phyloP scores from a whole-genome alignment of 2,329 filamentous ascomycete genomes.

The Emergomyces pasteurianus region DNA sequence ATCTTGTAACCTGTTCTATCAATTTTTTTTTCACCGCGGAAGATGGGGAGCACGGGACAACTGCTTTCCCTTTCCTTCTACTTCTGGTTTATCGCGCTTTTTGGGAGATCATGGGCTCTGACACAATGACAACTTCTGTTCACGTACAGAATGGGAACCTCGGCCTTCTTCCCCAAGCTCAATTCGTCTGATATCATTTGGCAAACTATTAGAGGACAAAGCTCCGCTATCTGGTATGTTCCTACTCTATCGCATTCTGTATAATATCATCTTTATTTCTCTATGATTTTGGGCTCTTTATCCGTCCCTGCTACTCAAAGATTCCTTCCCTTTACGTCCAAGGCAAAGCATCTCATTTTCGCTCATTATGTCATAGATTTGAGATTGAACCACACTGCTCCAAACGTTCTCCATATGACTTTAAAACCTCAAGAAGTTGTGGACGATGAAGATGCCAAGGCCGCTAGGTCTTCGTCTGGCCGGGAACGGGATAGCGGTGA shows the following conservation, averaged over 20 bases:
- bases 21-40: background rate
- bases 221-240: slow-evolving; percentile 65
- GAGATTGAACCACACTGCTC: slow-evolving; percentile 58
- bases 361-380: slow-evolving; percentile 48
- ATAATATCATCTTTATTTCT: background rate
- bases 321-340: background rate
- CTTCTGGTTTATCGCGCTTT: background rate
- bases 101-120: background rate
- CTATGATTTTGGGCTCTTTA: background rate
- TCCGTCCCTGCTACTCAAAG: background rate
- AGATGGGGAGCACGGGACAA: background rate
- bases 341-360: background rate
- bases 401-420: slow-evolving; percentile 91
- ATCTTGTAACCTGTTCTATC: background rate
- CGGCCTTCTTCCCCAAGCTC: slow-evolving; percentile 76
- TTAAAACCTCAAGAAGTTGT: slow-evolving; percentile 74
- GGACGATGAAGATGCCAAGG: slow-evolving; percentile 66
- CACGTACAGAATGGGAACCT: slow-evolving; percentile 62
- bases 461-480: slow-evolving; percentile 42
- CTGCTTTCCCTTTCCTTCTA: background rate
- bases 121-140: background rate
- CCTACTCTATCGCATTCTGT: background rate
- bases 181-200: slow-evolving; percentile 85
- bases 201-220: slow-evolving; percentile 83
- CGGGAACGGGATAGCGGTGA: slow-evolving; percentile 45